Conservation (phyloP, 2,329 filamentous ascomycete species). For the Fusarium lyarnte region DNA sequence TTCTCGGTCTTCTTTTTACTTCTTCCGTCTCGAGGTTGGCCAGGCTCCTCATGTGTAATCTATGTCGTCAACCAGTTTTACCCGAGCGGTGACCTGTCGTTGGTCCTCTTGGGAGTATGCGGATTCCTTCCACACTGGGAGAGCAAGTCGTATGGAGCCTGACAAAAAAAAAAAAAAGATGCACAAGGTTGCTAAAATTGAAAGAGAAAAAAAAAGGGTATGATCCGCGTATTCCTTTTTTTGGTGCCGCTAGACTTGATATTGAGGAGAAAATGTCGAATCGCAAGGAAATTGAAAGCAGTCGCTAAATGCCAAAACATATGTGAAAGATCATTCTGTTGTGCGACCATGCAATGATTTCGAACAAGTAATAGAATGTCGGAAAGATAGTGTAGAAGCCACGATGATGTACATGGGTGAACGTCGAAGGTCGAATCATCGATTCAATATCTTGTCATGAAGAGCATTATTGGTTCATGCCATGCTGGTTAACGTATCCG, state of each 20-base stretch:
- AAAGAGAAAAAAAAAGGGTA: slow-evolving; percentile 46
- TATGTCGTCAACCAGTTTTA: slow-evolving; percentile 43
- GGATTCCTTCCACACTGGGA: slow-evolving; percentile 28
- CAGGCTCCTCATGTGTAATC: slow-evolving; percentile 40
- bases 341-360: slow-evolving; percentile 47
- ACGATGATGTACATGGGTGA: slow-evolving; percentile 12
- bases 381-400: slow-evolving; percentile 31
- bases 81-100: slow-evolving; percentile 36
- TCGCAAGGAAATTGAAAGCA: slow-evolving; percentile 47
- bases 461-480: slow-evolving; percentile 55
- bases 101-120: slow-evolving; percentile 27
- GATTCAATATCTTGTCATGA: slow-evolving; percentile 18
- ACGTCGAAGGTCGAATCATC: slow-evolving; percentile 10
- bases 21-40: slow-evolving; percentile 43
- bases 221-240: slow-evolving; percentile 53
- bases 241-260: slow-evolving; percentile 52
- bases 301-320: slow-evolving; percentile 60
- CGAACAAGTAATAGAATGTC: slow-evolving; percentile 42
- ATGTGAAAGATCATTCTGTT: slow-evolving; percentile 46
- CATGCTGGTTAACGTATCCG: slow-evolving; percentile 54
- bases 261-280: slow-evolving; percentile 48
- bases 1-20: slow-evolving; percentile 47
- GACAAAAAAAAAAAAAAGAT: slow-evolving; percentile 16
- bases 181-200: slow-evolving; percentile 40
- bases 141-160: slow-evolving; percentile 37